Evolutionary conservation across 2,329 filamentous ascomycete species (phyloP).

Genomic region (Penicillium italicum): DNA sequence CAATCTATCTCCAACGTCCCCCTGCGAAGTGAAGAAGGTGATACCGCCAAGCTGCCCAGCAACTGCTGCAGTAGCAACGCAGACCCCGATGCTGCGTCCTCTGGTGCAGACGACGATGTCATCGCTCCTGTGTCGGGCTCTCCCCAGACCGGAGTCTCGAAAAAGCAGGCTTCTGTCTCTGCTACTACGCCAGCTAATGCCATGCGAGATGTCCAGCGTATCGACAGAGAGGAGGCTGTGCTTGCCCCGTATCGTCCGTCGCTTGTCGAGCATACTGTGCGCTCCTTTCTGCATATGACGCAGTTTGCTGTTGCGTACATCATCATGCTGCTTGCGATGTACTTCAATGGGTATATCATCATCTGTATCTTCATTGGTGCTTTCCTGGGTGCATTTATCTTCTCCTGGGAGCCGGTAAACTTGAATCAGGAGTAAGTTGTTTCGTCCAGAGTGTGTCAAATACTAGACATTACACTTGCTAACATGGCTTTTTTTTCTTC

Average conservation of each 20-base stretch:
- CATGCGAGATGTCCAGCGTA: neutral
- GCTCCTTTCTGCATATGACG: slow-evolving; percentile 64
- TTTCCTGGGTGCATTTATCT: slow-evolving; percentile 68
- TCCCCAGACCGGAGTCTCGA: neutral
- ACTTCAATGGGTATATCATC: slow-evolving; percentile 70
- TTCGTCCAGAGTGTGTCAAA: neutral
- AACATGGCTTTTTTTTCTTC: neutral
- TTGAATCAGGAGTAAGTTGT: slow-evolving; percentile 3
- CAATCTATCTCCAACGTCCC: neutral
- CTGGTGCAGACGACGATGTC: neutral
- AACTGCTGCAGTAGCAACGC: neutral
- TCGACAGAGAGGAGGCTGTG: neutral
- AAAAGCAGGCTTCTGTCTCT: neutral
- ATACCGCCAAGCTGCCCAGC: neutral
- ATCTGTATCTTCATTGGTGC: slow-evolving; percentile 76
- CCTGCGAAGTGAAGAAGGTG: neutral
- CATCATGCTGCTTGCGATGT: slow-evolving; percentile 67
- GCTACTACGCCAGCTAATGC: neutral
- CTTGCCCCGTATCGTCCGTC: slow-evolving; percentile 51
- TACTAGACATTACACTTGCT: neutral
- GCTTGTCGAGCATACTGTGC: slow-evolving; percentile 61
- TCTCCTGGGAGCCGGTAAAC: slow-evolving; percentile 61
- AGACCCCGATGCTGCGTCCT: neutral
- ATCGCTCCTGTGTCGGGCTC: neutral
- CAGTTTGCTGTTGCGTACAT: slow-evolving; percentile 76